Base-by-base conservation (phyloP, 345 rosid genomes). In the Cochlearia excelsa region DNA sequence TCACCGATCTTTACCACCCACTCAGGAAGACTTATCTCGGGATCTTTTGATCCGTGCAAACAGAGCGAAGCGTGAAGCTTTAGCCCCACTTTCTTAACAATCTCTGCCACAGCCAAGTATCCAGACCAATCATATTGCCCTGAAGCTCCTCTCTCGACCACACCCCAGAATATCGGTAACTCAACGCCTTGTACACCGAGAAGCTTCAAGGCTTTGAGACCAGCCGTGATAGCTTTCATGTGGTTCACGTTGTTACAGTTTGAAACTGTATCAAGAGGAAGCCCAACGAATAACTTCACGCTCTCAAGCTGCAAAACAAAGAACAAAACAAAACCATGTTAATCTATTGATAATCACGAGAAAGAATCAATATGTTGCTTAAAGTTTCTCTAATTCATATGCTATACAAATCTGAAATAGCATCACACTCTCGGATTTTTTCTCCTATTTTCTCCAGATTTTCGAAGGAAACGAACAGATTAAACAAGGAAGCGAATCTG, bases 131-230 rank as follows among this genome's bases (percentile, higher is more conserved):
- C 70, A n/a, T 86, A 88, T 63, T 74, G 77, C 1, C 91, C 97
- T 70, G 74, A 73, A 39, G 77, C 79, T 75, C 82, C 94, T 75
- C 83, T 92, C 81, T 92, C 98, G n/a, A 61, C 98, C 1, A 88
- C 71, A 29, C 97, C 97, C 98, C 98, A 92, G 82, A 93, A 92
- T 10, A 88, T 70, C 0, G 95, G 95, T 59, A 92, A 74, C 82
- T 92, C 98, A 59, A 92, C 82, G 23, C 98, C 98, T 58, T 88
- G 81, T 1, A 92, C 84, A 39, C 95, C 98, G 42, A 92, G 73
- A 27, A 92, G 76, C 70, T 86, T 92, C 69, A 92, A 70, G 49
- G 98, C 98, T 77, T 68, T 86, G 39, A 92, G 79, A 33, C 97
- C 98, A 0, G 76, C 97, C 1, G 81, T 75, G 26, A 92, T 79